phyloP scores from a whole-genome alignment of 1,284 basidiomycete species.

The Puccinia horiana region DNA sequence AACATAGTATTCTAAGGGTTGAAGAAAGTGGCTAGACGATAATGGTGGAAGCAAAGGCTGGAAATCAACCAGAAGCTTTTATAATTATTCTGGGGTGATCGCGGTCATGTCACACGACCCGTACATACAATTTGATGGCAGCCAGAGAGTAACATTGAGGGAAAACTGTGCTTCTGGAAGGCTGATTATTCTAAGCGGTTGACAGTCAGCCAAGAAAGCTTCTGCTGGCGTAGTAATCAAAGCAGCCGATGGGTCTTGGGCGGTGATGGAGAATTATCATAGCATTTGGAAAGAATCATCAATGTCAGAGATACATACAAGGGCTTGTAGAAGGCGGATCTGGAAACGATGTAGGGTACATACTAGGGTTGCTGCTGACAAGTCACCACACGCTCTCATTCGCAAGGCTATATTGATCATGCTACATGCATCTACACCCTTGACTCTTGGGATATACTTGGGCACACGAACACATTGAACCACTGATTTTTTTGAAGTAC shows the following conservation, averaged over 20 bases:
- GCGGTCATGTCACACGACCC: background rate
- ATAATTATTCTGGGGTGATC: background rate
- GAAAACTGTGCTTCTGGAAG: background rate
- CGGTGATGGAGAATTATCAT: too few species aligned
- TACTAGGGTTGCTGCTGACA: slow-evolving; percentile 1
- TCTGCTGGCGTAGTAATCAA: background rate
- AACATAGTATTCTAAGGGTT: background rate
- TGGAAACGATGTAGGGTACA: too few species aligned
- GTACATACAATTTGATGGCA: too few species aligned
- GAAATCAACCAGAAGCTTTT: background rate
- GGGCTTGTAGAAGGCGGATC: background rate
- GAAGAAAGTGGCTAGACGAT: background rate
- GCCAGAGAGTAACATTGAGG: too few species aligned
- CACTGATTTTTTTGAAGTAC: too few species aligned
- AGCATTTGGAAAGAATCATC: background rate
- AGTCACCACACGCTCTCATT: background rate
- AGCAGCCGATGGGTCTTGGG: background rate
- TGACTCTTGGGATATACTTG: background rate
- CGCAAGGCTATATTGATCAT: background rate
- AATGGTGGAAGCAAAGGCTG: background rate
- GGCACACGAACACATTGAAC: background rate
- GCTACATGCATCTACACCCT: background rate
- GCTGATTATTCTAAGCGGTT: background rate
- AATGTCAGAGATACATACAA: background rate
- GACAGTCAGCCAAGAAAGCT: background rate